Evolutionary conservation across 23 red algal genomes (phyloP).

Genomic region (Gracilaria caudata): DNA sequence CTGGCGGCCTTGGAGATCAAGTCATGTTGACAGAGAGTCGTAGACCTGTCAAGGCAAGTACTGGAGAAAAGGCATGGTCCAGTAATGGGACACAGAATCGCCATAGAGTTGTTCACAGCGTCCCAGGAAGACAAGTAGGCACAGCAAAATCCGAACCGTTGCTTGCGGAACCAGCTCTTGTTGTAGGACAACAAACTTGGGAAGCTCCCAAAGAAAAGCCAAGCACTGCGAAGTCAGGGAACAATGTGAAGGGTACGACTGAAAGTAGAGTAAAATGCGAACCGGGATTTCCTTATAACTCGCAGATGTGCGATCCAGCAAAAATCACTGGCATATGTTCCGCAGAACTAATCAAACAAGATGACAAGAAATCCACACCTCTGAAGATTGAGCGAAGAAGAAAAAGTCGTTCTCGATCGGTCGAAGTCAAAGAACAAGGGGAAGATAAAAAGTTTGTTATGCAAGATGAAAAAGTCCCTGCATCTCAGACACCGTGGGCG

Average conservation of each 20-base stretch:
- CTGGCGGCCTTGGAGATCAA: not conserved
- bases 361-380: not conserved
- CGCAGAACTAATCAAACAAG: not conserved
- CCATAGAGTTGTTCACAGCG: too few species aligned
- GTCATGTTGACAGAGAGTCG: not conserved
- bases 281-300: not conserved
- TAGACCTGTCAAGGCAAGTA: too few species aligned
- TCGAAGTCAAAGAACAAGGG: not conserved
- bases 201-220: not conserved
- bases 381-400: not conserved
- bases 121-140: not conserved
- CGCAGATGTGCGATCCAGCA: not conserved
- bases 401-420: not conserved
- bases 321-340: not conserved
- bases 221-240: not conserved
- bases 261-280: not conserved
- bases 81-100: not conserved
- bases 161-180: too few species aligned
- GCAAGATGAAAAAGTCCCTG: not conserved
- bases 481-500: slow-evolving; percentile 4
- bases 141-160: not conserved
- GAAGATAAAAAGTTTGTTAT: not conserved
- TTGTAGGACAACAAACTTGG: too few species aligned
- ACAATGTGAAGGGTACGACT: not conserved
- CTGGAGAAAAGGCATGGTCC: not conserved